Percentiles rank a stretch among this genome's conserved stretches.
These are phyloP conservation scores for Phytophthora sp. DNA, from an alignment of 352 stramenopile genomes.

Conservation along the genomic window DNA sequence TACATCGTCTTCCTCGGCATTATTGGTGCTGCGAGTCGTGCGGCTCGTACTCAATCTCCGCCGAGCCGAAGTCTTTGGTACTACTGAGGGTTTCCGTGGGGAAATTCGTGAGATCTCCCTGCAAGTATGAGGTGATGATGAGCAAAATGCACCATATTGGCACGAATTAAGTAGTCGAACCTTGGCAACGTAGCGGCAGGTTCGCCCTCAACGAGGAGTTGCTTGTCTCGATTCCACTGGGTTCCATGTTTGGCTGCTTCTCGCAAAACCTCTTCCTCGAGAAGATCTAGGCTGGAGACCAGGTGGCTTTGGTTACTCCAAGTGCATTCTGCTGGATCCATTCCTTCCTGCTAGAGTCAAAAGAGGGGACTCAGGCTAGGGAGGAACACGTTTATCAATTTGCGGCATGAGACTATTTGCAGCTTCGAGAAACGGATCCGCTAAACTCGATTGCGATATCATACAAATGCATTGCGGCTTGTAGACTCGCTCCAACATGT, in stretches of 20 bases:
- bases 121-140: background rate
- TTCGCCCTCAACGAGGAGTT: slow-evolving; percentile 38
- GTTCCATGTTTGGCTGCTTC: slow-evolving; percentile 7
- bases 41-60: slow-evolving; percentile 7
- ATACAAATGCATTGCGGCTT: too few species aligned
- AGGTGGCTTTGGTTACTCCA: slow-evolving; percentile 21
- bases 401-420: slow-evolving; percentile 31
- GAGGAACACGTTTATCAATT: background rate
- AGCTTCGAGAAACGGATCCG: slow-evolving; percentile 28
- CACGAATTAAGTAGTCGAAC: slow-evolving; percentile 2
- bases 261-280: slow-evolving; percentile 27
- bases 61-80: slow-evolving; percentile 2
- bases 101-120: slow-evolving; percentile 28
- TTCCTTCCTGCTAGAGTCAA: background rate
- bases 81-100: slow-evolving; percentile 22
- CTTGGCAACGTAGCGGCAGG: slow-evolving; percentile 24
- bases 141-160: background rate
- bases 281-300: slow-evolving; percentile 28
- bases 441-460: background rate
- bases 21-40: slow-evolving; percentile 25
- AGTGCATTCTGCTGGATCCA: slow-evolving; percentile 17
- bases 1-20: slow-evolving; percentile 30
- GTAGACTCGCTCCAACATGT: slow-evolving; percentile 37
- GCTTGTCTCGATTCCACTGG: slow-evolving; percentile 11
- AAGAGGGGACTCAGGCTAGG: background rate